phyloP scores from a whole-genome alignment of 805 yeast species.

The Teunomyces barrocoloradensis region DNA sequence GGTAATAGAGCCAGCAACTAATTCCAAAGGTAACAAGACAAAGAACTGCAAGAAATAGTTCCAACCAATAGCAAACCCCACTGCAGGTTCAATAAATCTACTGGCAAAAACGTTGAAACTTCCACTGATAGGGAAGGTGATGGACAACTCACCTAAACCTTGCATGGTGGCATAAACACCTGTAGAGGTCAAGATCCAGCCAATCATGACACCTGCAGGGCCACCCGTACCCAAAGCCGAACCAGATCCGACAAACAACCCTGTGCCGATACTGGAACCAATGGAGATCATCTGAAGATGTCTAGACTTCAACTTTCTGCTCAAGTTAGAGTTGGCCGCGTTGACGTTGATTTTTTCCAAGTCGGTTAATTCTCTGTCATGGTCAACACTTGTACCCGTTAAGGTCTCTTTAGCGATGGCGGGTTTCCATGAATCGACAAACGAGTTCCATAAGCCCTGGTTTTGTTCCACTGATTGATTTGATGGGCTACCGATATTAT shows the following conservation, averaged over 20 bases:
- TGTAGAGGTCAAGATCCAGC: conserved; percentile 23
- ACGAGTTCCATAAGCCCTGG: conserved; percentile 19
- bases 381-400: conserved; percentile 18
- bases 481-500: conserved; percentile 12
- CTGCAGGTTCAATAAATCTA: conserved; percentile 55
- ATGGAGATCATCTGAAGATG: conserved; percentile 66
- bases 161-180: conserved; percentile 27
- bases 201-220: conserved; percentile 29
- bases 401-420: conserved; percentile 23
- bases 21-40: conserved; percentile 55
- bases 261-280: conserved; percentile 74
- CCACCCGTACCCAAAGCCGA: conserved; percentile 36
- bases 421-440: conserved; percentile 36
- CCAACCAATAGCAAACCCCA: conserved; percentile 55
- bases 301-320: conserved; percentile 42
- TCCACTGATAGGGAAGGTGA: conserved; percentile 53
- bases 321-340: conserved; percentile 18
- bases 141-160: conserved; percentile 52
- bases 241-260: conserved; percentile 49
- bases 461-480: conserved; percentile 12
- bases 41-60: conserved; percentile 58
- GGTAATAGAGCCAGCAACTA: conserved; percentile 61
- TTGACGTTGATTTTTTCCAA: conserved; percentile 28
- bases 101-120: conserved; percentile 50
- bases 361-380: conserved; percentile 19